A percentile compares a stretch with the other conserved stretches of the same genome.
phyloP scores from a whole-genome alignment of 1,284 basidiomycete genomes.

The Cutaneotrichosporon cavernicola region DNA sequence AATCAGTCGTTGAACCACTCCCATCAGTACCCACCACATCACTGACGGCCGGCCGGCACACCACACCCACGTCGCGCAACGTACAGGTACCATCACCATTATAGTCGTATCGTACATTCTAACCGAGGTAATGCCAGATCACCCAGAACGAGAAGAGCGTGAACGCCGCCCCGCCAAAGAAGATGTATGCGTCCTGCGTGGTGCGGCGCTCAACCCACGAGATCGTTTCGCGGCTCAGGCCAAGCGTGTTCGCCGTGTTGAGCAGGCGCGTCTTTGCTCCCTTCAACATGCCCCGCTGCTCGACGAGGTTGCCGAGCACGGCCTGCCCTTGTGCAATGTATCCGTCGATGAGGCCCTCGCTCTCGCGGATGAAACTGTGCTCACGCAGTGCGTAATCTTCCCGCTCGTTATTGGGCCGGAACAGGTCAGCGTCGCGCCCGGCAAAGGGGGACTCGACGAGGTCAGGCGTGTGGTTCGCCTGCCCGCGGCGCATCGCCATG shows the following conservation, averaged over 20 bases:
- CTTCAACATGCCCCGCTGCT: conserved; percentile 86
- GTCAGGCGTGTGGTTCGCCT: conserved; percentile 58
- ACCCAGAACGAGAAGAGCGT: conserved; percentile 87
- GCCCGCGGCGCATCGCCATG: conserved; percentile 34
- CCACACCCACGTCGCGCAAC: not conserved
- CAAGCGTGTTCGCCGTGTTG: conserved; percentile 86
- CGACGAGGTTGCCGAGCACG: conserved; percentile 82
- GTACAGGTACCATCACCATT: conserved; percentile 5
- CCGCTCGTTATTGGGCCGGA: conserved; percentile 57
- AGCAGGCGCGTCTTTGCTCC: conserved; percentile 79
- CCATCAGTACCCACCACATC: not conserved
- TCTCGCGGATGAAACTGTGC: conserved; percentile 78
- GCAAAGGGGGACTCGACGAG: conserved; percentile 46
- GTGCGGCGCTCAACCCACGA: conserved; percentile 91
- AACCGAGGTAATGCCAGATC: conserved; percentile 86
- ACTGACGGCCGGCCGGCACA: not conserved
- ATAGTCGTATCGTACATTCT: conserved; percentile 21
- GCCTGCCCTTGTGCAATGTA: conserved; percentile 87
- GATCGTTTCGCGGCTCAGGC: conserved; percentile 86
- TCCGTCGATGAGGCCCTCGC: conserved; percentile 75
- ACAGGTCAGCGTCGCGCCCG: conserved; percentile 65
- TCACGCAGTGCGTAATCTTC: conserved; percentile 78
- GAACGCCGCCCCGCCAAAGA: conserved; percentile 74
- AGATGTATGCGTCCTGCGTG: conserved; percentile 90
- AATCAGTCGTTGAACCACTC: not conserved